Evolutionary conservation across 208 protist genomes (phyloP).

Genomic region (Trypanosoma caninum): DNA sequence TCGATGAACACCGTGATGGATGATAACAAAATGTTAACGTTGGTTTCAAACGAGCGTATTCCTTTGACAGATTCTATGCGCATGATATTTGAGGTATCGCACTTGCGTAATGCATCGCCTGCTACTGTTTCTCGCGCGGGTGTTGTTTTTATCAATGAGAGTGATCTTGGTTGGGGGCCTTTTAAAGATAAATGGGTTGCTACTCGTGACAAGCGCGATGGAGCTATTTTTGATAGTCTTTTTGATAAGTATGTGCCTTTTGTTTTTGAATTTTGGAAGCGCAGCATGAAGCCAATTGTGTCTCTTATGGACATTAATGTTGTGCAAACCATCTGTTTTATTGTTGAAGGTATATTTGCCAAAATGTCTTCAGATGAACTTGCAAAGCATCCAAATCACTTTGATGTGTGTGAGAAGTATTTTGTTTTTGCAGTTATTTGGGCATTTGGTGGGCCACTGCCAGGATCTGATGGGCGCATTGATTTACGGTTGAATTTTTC

Average conservation of each 20-base stretch:
- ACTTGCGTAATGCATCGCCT: conserved; percentile 97
- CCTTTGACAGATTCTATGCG: conserved; percentile 97
- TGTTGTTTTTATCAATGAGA: conserved; percentile 98
- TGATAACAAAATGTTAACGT: conserved; percentile 98
- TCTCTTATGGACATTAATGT: conserved; percentile 94
- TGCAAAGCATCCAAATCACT: conserved; percentile 76
- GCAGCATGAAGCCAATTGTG: conserved; percentile 85
- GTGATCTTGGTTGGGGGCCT: conserved; percentile 96
- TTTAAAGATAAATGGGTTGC: conserved; percentile 96
- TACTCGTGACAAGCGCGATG: conserved; percentile 87
- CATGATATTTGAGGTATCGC: conserved; percentile 98
- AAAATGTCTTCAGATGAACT: conserved; percentile 83
- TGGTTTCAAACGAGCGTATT: conserved; percentile 98
- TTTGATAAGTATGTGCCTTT: conserved; percentile 97
- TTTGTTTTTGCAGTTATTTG: conserved; percentile 98
- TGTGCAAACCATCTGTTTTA: conserved; percentile 96
- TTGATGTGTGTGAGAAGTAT: conserved; percentile 96
- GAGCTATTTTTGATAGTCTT: conserved; percentile 93
- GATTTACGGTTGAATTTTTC: conserved; percentile 94
- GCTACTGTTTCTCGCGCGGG: conserved; percentile 98
- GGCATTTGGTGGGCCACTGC: conserved; percentile 96
- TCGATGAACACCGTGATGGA: conserved; percentile 99
- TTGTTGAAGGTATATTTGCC: conserved; percentile 94
- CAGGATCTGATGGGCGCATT: conserved; percentile 92
- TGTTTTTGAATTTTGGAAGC: conserved; percentile 94